A percentile compares a stretch with the other conserved stretches of the same genome.
Evolutionary conservation across 306 rosid species (phyloP).

Genomic region (Ormosia emarginata): DNA sequence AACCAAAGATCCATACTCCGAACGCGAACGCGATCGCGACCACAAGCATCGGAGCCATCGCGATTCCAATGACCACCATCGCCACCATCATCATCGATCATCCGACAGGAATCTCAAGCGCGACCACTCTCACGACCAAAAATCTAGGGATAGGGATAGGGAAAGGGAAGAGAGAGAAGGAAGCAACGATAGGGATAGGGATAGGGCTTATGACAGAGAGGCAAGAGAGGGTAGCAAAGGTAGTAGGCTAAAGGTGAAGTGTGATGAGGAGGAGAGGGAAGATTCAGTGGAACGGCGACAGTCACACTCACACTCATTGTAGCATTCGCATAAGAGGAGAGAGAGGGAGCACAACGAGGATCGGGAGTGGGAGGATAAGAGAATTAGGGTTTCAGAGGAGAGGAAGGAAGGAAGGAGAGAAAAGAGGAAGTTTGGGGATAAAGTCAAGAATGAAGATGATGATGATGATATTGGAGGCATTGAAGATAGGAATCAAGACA

Average conservation of each 20-base stretch:
- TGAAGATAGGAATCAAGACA: neutral
- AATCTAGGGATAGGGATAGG: conserved; percentile 39
- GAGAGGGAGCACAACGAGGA: conserved; percentile 67
- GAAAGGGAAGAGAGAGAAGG: conserved; percentile 40
- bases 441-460: conserved; percentile 42
- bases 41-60: conserved; percentile 35
- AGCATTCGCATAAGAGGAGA: conserved; percentile 64
- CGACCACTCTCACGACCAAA: conserved; percentile 27
- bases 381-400: conserved; percentile 58
- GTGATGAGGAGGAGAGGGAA: conserved; percentile 33
- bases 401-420: conserved; percentile 47
- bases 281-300: conserved; percentile 43
- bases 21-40: conserved; percentile 32
- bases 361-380: conserved; percentile 56
- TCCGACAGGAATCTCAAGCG: conserved; percentile 53
- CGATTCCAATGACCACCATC: conserved; percentile 53
- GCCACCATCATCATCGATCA: conserved; percentile 49
- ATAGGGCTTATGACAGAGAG: conserved; percentile 26
- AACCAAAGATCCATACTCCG: conserved; percentile 43
- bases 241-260: conserved; percentile 37
- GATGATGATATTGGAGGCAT: neutral
- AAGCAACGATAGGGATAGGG: conserved; percentile 26
- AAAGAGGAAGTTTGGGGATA: conserved; percentile 68
- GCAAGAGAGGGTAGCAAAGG: conserved; percentile 42
- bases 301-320: neutral